Evolutionary conservation across 441 rosid species (phyloP).

Genomic region (Aquilaria agallochum): DNA sequence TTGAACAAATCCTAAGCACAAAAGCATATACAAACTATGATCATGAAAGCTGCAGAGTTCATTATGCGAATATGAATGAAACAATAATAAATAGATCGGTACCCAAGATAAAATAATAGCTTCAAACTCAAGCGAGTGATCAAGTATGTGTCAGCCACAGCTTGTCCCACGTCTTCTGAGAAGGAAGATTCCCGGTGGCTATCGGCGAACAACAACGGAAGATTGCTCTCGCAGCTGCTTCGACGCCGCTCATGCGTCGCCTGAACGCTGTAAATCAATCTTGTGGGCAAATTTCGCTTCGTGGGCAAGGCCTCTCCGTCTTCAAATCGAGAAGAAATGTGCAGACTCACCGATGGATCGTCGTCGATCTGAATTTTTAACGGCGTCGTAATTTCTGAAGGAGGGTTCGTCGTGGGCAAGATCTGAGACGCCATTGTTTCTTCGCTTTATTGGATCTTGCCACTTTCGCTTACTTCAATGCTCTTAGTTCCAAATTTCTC

Average conservation of each 20-base stretch:
- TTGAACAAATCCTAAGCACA: no score
- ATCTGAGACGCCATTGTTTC: constrained; percentile 38
- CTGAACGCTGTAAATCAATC: constrained; percentile 39
- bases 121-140: constrained; percentile 62
- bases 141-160: constrained; percentile 60
- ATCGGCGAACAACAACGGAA: constrained; percentile 34
- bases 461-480: neutral
- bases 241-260: constrained; percentile 57
- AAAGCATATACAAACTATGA: no score
- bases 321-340: constrained; percentile 41
- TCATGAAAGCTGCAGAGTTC: no score
- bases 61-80: neutral
- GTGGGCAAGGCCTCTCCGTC: constrained; percentile 26
- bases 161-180: constrained; percentile 49
- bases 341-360: constrained; percentile 38
- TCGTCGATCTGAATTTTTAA: constrained; percentile 31
- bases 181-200: constrained; percentile 28
- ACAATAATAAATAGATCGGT: constrained; percentile 5
- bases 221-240: constrained; percentile 50
- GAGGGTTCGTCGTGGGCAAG: constrained; percentile 26
- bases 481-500: no score
- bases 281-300: constrained; percentile 47
- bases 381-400: constrained; percentile 25
- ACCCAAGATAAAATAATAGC: constrained; percentile 77
- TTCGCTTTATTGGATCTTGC: neutral